phyloP scores from a whole-genome alignment of 495 filamentous ascomycete species.

The Elaphomyces granulatus region DNA sequence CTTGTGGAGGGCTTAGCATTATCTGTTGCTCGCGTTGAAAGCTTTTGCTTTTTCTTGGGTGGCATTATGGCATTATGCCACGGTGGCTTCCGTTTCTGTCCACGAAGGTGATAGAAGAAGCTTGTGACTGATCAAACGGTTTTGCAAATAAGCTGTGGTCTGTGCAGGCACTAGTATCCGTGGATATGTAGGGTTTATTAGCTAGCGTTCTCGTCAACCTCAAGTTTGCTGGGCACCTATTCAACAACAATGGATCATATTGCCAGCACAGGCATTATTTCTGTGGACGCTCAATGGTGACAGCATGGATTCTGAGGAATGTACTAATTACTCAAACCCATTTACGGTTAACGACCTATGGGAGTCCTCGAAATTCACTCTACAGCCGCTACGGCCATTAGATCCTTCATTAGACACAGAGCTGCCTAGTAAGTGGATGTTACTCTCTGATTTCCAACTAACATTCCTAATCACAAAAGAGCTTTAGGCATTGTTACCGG shows the following conservation, averaged over 20 bases:
- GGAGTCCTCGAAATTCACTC: conserved; percentile 34
- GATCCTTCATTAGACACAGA: conserved; percentile 24
- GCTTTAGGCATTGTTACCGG: conserved; percentile 18
- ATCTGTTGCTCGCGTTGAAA: conserved; percentile 20
- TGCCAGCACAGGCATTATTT: no score
- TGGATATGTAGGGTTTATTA: no score
- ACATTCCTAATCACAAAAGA: not conserved
- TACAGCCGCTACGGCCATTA: conserved; percentile 26
- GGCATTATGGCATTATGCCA: conserved; percentile 41
- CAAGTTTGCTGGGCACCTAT: no score
- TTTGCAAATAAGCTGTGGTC: not conserved
- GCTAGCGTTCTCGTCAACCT: no score
- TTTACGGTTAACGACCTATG: conserved; percentile 62
- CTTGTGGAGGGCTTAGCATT: conserved; percentile 21
- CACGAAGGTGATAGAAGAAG: no score
- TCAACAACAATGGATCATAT: no score
- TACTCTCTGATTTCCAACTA: not conserved
- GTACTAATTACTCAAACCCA: no score
- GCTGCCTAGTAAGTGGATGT: conserved; percentile 20
- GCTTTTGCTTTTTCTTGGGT: conserved; percentile 49
- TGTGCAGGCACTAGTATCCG: no score
- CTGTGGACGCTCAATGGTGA: no score
- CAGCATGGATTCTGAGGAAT: no score
- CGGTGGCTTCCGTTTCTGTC: not conserved
- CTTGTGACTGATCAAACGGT: not conserved